Base-by-base conservation (phyloP, 495 filamentous ascomycete genomes). In the Pseudomonodictys pantanalensis region DNA sequence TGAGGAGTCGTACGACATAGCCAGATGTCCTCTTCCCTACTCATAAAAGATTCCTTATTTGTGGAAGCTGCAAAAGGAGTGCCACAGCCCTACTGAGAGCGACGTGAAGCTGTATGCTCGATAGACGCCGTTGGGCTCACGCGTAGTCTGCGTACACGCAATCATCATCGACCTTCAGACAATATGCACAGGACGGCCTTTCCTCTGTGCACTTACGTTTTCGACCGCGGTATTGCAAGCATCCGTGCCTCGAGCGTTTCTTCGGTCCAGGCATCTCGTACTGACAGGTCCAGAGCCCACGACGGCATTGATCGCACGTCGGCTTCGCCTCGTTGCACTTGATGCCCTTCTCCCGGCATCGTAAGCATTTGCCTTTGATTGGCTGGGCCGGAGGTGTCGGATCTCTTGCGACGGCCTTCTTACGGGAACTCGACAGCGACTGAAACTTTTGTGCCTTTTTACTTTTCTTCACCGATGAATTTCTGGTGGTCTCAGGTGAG, bases 281-380 rank as follows among this genome's bases (percentile, higher is more conserved):
- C 20, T 51, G 52, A 25, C 44, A 65, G 9, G 46, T 45, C 44
- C 33, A 55, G 7, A 48, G 51, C 9, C 50, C 51, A 25, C 48
- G 18, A 11, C 22, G 18, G 33, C 62, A 66, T 18, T 53, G 46
- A 22, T 52, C 57, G 32, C 56, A 61, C 6, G 42, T 30, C 1
- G 56, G 57, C 24, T 58, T 56, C 1, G 57, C 50, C 38, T 52
- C 52, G 41, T 61, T 52, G 30, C 62, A 61, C 35, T 66, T 61
- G 45, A 61, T 52, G n/a, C 55, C 48, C 24, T 52, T 60, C 23
- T 60, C 46, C 6, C 33, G 29, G 22, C 62, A 60, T 30, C 57
- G 17, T 9, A 60, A 10, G 38, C 62, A 66, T 30, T 42, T 52
- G 5, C 45, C 28, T 20, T 48, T 53, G 15, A 52, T 17, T 10